phyloP scores from a whole-genome alignment of 192 early-diverging fungal species.

The Linnemannia elongata region DNA sequence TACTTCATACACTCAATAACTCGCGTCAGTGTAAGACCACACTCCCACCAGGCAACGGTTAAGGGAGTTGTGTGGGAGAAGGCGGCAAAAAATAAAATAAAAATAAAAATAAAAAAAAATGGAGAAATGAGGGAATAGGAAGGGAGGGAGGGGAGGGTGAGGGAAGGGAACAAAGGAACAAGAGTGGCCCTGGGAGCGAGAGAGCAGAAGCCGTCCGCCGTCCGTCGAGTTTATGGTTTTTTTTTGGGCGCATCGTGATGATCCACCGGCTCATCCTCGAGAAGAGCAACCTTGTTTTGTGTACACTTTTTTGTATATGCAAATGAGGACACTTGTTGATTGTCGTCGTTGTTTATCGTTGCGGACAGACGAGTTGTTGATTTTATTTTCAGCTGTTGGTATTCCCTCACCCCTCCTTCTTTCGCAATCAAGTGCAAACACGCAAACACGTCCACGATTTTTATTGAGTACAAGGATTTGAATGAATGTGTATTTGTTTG shows the following conservation, averaged over 20 bases:
- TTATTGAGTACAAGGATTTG: background rate
- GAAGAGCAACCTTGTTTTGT: conserved; percentile 9
- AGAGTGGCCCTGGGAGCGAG: background rate
- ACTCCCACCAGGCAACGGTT: no score
- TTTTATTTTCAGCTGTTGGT: background rate
- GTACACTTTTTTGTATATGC: background rate
- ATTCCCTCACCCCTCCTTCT: background rate
- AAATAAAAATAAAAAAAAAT: no score
- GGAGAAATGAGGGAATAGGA: background rate
- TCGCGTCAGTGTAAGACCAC: no score
- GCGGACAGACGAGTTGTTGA: background rate
- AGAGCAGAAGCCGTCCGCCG: background rate
- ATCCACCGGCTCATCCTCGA: background rate
- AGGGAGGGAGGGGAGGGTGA: background rate
- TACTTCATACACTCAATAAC: no score
- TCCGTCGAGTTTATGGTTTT: background rate
- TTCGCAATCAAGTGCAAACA: background rate
- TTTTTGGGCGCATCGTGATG: background rate
- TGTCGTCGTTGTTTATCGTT: background rate
- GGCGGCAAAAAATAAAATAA: conserved; percentile 2
- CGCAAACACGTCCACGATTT: no score
- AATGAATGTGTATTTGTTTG: background rate
- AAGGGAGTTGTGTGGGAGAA: no score
- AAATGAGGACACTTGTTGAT: background rate
- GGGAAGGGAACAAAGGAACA: background rate